Evolutionary conservation across 1,284 basidiomycete genomes (phyloP).

Genomic region (Chiua sp.): DNA sequence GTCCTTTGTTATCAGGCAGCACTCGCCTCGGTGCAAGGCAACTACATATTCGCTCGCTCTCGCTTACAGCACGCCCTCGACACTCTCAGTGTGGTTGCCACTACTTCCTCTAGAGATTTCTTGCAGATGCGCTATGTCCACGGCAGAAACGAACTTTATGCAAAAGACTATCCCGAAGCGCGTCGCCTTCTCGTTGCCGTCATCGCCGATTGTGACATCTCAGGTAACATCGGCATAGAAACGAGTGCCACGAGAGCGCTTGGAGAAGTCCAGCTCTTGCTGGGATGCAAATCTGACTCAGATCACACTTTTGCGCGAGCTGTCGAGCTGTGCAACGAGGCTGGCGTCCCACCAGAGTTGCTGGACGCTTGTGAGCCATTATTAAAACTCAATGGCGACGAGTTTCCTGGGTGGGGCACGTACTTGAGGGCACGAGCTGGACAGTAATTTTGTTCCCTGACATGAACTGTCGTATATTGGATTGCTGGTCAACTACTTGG

Average conservation of each 20-base stretch:
- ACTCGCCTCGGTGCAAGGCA: not conserved
- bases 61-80: not conserved
- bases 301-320: not conserved
- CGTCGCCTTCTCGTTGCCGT: not conserved
- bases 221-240: not conserved
- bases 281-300: not conserved
- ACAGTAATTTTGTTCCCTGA: too few species aligned
- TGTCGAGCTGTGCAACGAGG: not conserved
- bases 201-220: not conserved
- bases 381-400: too few species aligned
- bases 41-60: not conserved
- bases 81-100: not conserved
- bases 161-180: not conserved
- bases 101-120: not conserved
- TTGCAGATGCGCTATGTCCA: not conserved
- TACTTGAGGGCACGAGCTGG: too few species aligned
- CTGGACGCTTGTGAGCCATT: too few species aligned
- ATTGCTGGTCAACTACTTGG: too few species aligned
- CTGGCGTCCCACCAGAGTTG: not conserved
- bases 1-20: not conserved
- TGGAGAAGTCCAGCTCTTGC: not conserved
- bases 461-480: too few species aligned
- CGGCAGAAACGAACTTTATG: not conserved
- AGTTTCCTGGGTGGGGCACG: too few species aligned
- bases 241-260: not conserved